These are phyloP conservation scores for Dryas octopetala DNA, from an alignment of 306 rosid species.

Conservation along the genomic window DNA sequence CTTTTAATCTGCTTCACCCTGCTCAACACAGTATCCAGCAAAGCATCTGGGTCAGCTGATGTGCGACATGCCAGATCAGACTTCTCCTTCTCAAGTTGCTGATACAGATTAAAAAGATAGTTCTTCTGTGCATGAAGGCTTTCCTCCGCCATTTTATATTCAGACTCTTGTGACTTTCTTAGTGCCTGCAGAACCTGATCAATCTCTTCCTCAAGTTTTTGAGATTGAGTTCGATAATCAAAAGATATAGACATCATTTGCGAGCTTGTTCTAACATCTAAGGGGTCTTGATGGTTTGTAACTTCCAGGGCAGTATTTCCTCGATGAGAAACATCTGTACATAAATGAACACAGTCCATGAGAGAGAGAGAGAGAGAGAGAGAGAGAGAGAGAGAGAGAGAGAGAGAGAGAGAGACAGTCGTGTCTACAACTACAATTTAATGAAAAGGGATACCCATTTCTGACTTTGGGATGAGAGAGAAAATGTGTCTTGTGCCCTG, in stretches of 20 bases:
- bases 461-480: neutral
- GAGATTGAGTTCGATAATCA: slow-evolving; percentile 31
- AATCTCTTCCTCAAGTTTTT: slow-evolving; percentile 51
- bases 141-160: slow-evolving; percentile 61
- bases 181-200: slow-evolving; percentile 55
- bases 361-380: slow-evolving; percentile 7
- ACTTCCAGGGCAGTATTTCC: slow-evolving; percentile 34
- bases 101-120: slow-evolving; percentile 50
- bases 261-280: slow-evolving; percentile 23
- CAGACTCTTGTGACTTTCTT: slow-evolving; percentile 61
- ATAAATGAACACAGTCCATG: slow-evolving; percentile 21
- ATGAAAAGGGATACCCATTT: neutral
- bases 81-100: slow-evolving; percentile 60
- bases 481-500: neutral
- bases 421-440: neutral
- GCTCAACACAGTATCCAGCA: slow-evolving; percentile 37
- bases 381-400: neutral
- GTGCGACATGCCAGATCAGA: slow-evolving; percentile 43
- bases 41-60: slow-evolving; percentile 34
- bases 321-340: slow-evolving; percentile 38
- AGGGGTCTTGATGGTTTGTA: slow-evolving; percentile 20
- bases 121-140: slow-evolving; percentile 50
- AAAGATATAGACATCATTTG: slow-evolving; percentile 25
- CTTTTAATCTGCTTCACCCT: slow-evolving; percentile 60
- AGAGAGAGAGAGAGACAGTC: neutral